phyloP scores from a whole-genome alignment of 2,329 filamentous ascomycete species.

The Aureobasidium sp. region DNA sequence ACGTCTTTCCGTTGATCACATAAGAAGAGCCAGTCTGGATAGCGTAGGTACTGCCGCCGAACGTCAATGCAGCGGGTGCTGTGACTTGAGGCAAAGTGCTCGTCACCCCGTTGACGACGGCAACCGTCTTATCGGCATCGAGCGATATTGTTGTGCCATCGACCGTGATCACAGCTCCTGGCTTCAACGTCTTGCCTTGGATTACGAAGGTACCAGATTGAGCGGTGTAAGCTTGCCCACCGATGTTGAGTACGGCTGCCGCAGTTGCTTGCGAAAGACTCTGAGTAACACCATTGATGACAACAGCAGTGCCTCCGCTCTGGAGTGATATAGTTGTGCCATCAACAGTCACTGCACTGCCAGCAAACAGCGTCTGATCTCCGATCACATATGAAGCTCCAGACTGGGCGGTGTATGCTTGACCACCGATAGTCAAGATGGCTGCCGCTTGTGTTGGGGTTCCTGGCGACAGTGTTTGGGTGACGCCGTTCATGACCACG shows the following conservation, averaged over 20 bases:
- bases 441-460: conserved; percentile 18
- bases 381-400: conserved; percentile 20
- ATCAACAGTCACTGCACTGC: conserved; percentile 18
- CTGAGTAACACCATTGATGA: conserved; percentile 27
- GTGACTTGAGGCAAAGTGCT: not conserved
- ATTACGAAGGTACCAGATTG: conserved; percentile 19
- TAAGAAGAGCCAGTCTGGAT: conserved; percentile 18
- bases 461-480: conserved; percentile 6
- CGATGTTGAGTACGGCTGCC: conserved; percentile 25
- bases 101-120: conserved; percentile 20
- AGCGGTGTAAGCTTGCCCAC: conserved; percentile 21
- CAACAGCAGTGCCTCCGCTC: conserved; percentile 19
- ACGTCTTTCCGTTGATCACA: conserved; percentile 9
- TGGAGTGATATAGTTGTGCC: conserved; percentile 19
- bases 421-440: conserved; percentile 10
- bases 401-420: conserved; percentile 8
- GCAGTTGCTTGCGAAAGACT: conserved; percentile 15
- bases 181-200: conserved; percentile 22
- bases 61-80: not conserved
- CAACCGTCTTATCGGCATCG: conserved; percentile 14
- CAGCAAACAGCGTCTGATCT: conserved; percentile 20
- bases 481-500: conserved; percentile 31
- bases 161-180: conserved; percentile 25
- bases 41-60: conserved; percentile 14
- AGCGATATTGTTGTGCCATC: conserved; percentile 18